Evolutionary conservation across 2,329 filamentous ascomycete genomes (phyloP).

Genomic region (Apiospora aurea): DNA sequence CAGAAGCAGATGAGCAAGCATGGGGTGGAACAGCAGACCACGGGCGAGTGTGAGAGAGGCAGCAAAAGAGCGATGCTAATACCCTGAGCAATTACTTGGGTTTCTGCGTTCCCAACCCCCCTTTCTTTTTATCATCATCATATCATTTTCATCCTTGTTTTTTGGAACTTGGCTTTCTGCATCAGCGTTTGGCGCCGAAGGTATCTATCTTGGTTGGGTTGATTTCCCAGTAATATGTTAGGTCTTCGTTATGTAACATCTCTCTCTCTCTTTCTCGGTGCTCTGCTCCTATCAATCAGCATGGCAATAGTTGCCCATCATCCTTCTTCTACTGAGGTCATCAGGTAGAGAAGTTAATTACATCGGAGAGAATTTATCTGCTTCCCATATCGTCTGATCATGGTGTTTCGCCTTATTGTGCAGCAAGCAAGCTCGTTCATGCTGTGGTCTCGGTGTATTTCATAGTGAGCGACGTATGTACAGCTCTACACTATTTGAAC

Average conservation of each 20-base stretch:
- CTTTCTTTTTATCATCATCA: background rate
- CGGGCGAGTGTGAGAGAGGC: background rate
- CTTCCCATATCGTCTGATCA: background rate
- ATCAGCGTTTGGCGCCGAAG: constrained; percentile 24
- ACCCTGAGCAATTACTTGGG: background rate
- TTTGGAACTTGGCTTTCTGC: constrained; percentile 20
- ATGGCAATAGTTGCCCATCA: constrained; percentile 1
- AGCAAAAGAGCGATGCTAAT: background rate
- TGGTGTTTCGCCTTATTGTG: background rate
- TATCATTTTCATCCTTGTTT: background rate
- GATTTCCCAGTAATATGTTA: background rate
- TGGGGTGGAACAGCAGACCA: background rate
- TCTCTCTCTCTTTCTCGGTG: background rate
- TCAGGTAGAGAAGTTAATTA: background rate
- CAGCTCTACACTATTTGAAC: too few species aligned
- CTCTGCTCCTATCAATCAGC: background rate
- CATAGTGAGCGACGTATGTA: background rate
- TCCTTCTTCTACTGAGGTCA: background rate
- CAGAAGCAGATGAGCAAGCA: background rate
- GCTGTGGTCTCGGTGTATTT: background rate
- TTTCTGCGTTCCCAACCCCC: too few species aligned
- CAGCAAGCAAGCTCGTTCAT: background rate
- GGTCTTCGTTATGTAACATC: background rate
- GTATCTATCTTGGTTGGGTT: constrained; percentile 10
- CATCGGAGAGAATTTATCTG: background rate